Base-by-base conservation (phyloP, 2,329 filamentous ascomycete species). In the Scedosporium dehoogii region DNA sequence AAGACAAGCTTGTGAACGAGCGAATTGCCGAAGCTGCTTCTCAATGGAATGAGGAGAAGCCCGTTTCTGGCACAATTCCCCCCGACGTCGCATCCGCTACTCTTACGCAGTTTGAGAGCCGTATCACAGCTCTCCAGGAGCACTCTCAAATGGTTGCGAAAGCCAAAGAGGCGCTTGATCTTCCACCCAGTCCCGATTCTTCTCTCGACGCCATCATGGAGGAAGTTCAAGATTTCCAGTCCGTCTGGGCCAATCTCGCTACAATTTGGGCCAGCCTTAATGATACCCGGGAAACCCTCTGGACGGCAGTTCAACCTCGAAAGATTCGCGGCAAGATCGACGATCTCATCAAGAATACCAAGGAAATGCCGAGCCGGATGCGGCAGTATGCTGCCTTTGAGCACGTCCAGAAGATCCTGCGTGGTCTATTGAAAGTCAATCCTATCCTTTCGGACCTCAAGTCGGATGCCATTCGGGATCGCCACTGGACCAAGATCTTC, bases 341-440 rank as follows among this genome's bases (percentile, higher is more conserved):
- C 70, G 88, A 89, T 58, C 83, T 97, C 61, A 91, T 97, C 73
- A 96, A 96, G 79, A 96, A 96, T 84, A 97, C 92, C 42, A 97
- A 96, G 77, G 93, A 97, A 66, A 97, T 99, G 94, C 94, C 96
- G 0, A 96, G 92, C 75, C 88, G 94, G 64, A 97, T 99, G 93
- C 88, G 96, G 64, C 96, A 99, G 71, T 99, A 99, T 74, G 93
- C 96, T 68, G 96, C 96, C n/a, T 99, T 99, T 72, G 96, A 99
- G 74, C 93, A 99, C 71, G 92, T 99, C 46, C 96, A 99, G 73
- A 91, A 86, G 66, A 90, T 96, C 33, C 84, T 99, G 48, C 89
- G 92, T 55, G 88, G 92, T 65, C 83, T 96, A 58, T 82, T 97
- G 66, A 97, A 96, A 73, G 91, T 96, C 68, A 99, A 97, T 71